These are phyloP conservation scores for Dichotomopilus funicola DNA, from an alignment of 2,329 filamentous ascomycete genomes.

Conservation along the genomic window DNA sequence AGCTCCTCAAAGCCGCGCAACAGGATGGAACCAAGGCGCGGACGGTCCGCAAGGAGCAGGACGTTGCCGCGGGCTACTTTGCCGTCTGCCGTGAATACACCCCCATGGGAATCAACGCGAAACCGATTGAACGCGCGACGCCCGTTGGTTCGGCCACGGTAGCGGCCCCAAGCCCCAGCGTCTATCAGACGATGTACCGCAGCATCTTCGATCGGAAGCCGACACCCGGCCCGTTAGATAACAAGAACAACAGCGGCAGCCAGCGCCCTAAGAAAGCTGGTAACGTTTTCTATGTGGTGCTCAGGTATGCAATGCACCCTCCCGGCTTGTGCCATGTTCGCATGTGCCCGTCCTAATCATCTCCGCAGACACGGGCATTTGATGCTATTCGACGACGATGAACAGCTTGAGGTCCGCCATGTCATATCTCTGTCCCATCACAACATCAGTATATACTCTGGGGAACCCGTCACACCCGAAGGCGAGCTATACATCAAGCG, in stretches of 20 bases:
- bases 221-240: slow-evolving; percentile 40
- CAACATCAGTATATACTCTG: slow-evolving; percentile 76
- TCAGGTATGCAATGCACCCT: slow-evolving; percentile 53
- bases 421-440: slow-evolving; percentile 91
- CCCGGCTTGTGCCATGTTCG: not conserved
- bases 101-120: slow-evolving; percentile 84
- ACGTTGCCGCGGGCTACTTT: slow-evolving; percentile 86
- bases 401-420: slow-evolving; percentile 91
- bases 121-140: slow-evolving; percentile 79
- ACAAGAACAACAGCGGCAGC: slow-evolving; percentile 38
- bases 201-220: slow-evolving; percentile 85
- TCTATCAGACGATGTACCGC: slow-evolving; percentile 97
- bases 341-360: slow-evolving; percentile 9
- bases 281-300: slow-evolving; percentile 88
- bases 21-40: slow-evolving; percentile 55
- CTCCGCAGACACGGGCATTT: slow-evolving; percentile 73
- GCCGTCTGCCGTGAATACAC: slow-evolving; percentile 92
- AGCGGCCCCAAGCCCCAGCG: slow-evolving; percentile 76
- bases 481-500: slow-evolving; percentile 94
- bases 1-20: slow-evolving; percentile 54
- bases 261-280: slow-evolving; percentile 59
- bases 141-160: slow-evolving; percentile 70
- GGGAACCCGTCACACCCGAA: slow-evolving; percentile 71
- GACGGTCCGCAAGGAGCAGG: slow-evolving; percentile 52
- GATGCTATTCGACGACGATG: slow-evolving; percentile 95